Evolutionary conservation across 2,329 filamentous ascomycete genomes (phyloP), one percentile per base, ranked within the genome.

Genomic region (Coniochaeta pulveracea): DNA sequence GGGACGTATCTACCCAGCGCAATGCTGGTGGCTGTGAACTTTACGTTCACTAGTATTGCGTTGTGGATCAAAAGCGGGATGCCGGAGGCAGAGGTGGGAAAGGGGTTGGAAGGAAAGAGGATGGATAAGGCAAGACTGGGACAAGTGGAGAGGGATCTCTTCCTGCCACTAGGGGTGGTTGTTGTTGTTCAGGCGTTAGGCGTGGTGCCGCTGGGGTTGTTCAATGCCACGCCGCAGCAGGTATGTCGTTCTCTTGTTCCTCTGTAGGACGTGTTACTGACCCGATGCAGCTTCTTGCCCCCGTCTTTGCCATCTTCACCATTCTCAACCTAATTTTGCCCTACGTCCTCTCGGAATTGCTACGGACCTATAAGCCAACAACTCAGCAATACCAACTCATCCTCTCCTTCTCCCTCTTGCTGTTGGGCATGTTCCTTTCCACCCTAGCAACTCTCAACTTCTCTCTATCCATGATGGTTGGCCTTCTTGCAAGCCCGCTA

Each of bases 361-460:
- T 85, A 15, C 51, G 55, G 16, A 56, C 60, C 39, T 69, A 58
- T 47, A 56, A 55, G 16, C 73, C 76, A 2, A 77, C 75, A 0
- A 43, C 55, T 4, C 84, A 88, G 49, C 80, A 89, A 49, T 77
- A 80, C 48, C 72, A 77, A 30, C 72, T 95, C 33, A 76, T 86
- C 42, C 88, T 93, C 52, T 91, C 81, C 37, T 86, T 96, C 62
- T 93, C 86, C 5, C 73, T 96, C n/a, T 75, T 98, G 10, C 66
- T 93, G 8, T 72, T 96, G 0, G 91, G 91, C 47, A 84, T 95
- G 64, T 88, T 85, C 47, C 76, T 98, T 42, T 88, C 88, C 10
- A 81, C 88, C 1, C 79, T 98, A 10, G 89, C 91, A 3, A 98
- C 89, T 0, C 72, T 98, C 33, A 98, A 98, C 59, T 98, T 98